These are phyloP conservation scores for Aspergillus brasiliensis DNA, from an alignment of 2,329 filamentous ascomycete genomes.

Conservation along the genomic window DNA sequence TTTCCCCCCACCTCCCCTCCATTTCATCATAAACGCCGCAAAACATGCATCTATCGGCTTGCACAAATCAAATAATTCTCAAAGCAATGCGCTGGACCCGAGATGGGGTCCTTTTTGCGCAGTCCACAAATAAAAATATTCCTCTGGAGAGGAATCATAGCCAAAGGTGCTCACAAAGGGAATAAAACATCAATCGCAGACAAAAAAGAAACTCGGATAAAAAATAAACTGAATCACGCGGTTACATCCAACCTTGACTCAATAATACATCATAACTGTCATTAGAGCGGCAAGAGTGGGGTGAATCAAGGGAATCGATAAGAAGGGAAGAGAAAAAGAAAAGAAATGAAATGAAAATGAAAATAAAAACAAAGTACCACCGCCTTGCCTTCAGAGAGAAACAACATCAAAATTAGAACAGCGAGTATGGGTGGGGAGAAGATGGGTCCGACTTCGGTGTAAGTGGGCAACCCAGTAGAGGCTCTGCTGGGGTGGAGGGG, in stretches of 20 bases:
- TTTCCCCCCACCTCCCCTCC: neutral
- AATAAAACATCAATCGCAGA: neutral
- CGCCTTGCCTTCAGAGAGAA: neutral
- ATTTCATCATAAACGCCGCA: constrained; percentile 3
- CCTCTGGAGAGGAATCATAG: neutral
- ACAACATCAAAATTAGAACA: constrained; percentile 17
- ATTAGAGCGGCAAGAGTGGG: constrained; percentile 1
- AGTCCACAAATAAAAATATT: neutral
- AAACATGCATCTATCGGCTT: constrained; percentile 13
- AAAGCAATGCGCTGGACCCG: neutral
- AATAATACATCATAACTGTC: constrained; percentile 12
- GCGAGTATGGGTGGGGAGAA: constrained; percentile 40
- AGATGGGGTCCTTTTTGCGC: neutral
- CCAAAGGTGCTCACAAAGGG: neutral
- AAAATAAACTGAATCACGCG: constrained; percentile 10
- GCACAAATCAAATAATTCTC: neutral
- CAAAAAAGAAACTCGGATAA: constrained; percentile 12
- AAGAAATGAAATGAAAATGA: too few relatives aligned
- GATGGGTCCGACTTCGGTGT: constrained; percentile 46
- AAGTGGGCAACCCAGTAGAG: constrained; percentile 42
- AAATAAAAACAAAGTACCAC: neutral
- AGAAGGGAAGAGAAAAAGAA: neutral
- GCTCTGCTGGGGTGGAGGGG: constrained; percentile 44
- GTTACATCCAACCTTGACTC: constrained; percentile 1
- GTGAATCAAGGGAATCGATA: neutral